Conservation (phyloP, 1,139 yeast species). For the Scheffersomyces lignicola region DNA sequence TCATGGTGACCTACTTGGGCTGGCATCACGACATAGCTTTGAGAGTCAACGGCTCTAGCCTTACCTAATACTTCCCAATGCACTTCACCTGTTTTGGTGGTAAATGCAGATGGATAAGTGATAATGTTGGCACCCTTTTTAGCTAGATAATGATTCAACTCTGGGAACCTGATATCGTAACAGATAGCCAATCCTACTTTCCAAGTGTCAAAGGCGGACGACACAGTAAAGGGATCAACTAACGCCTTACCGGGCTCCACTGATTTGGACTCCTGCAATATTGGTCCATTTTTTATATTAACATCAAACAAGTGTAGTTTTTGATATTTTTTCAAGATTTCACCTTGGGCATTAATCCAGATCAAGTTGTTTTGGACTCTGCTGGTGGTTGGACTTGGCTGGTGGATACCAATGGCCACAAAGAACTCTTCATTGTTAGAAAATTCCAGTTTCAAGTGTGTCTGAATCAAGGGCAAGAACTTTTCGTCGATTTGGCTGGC, state of each 20-base stretch:
- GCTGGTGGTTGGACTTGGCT: conserved; percentile 46
- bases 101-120: conserved; percentile 89
- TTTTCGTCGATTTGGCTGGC: conserved; percentile 54
- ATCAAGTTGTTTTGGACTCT: conserved; percentile 71
- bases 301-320: conserved; percentile 91
- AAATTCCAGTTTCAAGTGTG: conserved; percentile 33
- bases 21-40: conserved; percentile 84
- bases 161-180: conserved; percentile 89
- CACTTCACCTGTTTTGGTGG: conserved; percentile 84
- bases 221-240: conserved; percentile 49
- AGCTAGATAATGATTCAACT: conserved; percentile 65
- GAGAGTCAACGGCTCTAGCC: conserved; percentile 86
- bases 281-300: conserved; percentile 72
- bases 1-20: conserved; percentile 86
- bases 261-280: conserved; percentile 70
- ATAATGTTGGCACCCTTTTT: conserved; percentile 74
- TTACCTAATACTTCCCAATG: conserved; percentile 84
- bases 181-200: conserved; percentile 76
- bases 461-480: conserved; percentile 51
- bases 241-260: conserved; percentile 75
- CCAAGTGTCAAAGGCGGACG: conserved; percentile 31
- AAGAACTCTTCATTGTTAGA: conserved; percentile 21
- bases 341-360: conserved; percentile 68
- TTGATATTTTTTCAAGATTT: conserved; percentile 67
- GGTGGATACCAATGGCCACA: conserved; percentile 74